Evolutionary conservation across 345 rosid genomes (phyloP), one percentile per base, ranked within the genome.

Genomic region (Aegle marmelos): DNA sequence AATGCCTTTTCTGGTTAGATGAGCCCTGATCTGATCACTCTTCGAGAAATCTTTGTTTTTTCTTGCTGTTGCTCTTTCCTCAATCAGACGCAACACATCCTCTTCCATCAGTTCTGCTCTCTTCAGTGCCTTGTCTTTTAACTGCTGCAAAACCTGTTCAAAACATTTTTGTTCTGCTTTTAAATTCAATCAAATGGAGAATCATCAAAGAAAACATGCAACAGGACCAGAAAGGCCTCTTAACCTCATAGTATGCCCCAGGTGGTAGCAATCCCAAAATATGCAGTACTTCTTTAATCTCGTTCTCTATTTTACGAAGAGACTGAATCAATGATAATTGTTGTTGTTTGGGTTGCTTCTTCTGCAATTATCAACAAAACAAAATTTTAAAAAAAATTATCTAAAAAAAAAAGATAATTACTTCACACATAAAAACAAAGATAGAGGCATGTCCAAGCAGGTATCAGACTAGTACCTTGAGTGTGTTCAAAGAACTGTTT

Each of bases 11-110:
- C 62, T 67, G 37, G 88, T 75, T 79, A 95, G 76, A n/a, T 87
- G 87, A 25, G 88, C 87, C 85, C 99, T 90, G 54, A 92, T 88
- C 83, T 83, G 81, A 88, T 93, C 98, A 71, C 96, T 88, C 80
- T 54, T 91, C 4, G 72, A 72, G 27, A 93, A 95, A 9, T 93
- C 94, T 80, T 93, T 91, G 30, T 90, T 88, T 81, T 83, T 86
- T 80, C 98, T 72, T 6, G 93, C 94, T 59, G 27, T 65, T 33
- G 74, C 66, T 85, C 98, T 88, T 63, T 95, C 93, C 73, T 88
- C 88, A 37, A 95, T 92, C 72, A 82, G 68, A 25, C 3, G 72
- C 2, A 62, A 50, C 41, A 93, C 87, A 9, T 88, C 93, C 14
- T 80, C 90, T 87, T 89, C 98, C 41, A 41, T 70, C 75, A 91